Base-by-base conservation (phyloP, 306 rosid species). In the Corylus avellana region DNA sequence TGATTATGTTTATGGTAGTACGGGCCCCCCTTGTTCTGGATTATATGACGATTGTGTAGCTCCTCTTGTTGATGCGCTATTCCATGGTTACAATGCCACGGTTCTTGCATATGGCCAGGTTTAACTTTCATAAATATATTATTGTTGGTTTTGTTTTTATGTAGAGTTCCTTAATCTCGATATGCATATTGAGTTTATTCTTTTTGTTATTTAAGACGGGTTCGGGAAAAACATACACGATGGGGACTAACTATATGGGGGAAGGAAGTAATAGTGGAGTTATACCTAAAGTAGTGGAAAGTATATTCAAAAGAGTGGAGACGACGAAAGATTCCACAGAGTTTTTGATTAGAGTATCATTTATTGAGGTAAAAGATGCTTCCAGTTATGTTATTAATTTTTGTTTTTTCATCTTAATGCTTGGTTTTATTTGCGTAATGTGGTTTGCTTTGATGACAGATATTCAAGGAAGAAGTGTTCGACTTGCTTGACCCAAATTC, bases 21-120 rank as follows among this genome's bases (percentile, higher is more conserved):
- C 77, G 4, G 90, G 88, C 14, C 89, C 86, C 1, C 90, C 89
- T 1, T 83, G 86, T 9, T 73, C 89, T 37, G 48, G 88, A 0
- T 71, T 93, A 10, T 96, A 87, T n/a, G 89, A 90, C 1, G 97
- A 91, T 68, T 90, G 97, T 14, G 99, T 96, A 14, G 91, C 94
- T 84, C 98, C 98, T 0, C 85, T 96, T 2, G 97, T 96, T 12
- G 97, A 93, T 57, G 98, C 98, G 0, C 87, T 96, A 9, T 88
- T 90, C 73, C 88, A 88, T 64, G 99, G 99, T 5, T 96, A 96
- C 72, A 96, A 96, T 78, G 98, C 99, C 39, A 96, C 99, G 0
- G 99, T 96, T 64, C 96, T 96, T 62, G 99, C 99, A 4, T 96
- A 91, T 74, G 99, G 99, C 7, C 99, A 96, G 99, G 99, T 96